Conservation (phyloP, 495 filamentous ascomycete genomes). For the Poronia punctata region DNA sequence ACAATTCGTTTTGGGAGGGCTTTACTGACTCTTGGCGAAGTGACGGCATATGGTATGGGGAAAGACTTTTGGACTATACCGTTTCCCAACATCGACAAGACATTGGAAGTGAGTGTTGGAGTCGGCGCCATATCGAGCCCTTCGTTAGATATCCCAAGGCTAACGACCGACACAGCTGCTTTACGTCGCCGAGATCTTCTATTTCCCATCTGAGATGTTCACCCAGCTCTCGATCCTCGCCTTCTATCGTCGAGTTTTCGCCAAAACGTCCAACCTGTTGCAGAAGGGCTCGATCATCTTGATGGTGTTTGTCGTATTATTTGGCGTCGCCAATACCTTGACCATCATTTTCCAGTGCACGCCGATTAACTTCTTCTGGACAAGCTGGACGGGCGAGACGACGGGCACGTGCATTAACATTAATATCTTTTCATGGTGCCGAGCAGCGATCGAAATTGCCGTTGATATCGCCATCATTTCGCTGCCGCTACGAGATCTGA, state of each 20-base stretch:
- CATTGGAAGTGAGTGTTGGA: slow-evolving; percentile 1
- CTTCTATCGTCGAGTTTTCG: slow-evolving; percentile 32
- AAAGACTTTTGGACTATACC: slow-evolving; percentile 29
- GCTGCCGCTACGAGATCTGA: slow-evolving; percentile 41
- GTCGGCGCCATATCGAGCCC: no score
- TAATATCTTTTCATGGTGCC: slow-evolving; percentile 32
- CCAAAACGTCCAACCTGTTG: slow-evolving; percentile 4
- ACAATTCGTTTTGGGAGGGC: not conserved
- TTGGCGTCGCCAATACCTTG: slow-evolving; percentile 13
- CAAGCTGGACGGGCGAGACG: slow-evolving; percentile 16
- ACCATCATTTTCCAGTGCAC: slow-evolving; percentile 23
- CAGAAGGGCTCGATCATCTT: slow-evolving; percentile 16
- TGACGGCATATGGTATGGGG: slow-evolving; percentile 21
- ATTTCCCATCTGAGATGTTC: slow-evolving; percentile 3
- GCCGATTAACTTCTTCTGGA: slow-evolving; percentile 26
- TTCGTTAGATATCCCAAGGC: no score
- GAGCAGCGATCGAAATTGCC: slow-evolving; percentile 44
- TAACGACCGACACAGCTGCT: slow-evolving; percentile 2
- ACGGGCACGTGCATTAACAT: slow-evolving; percentile 20
- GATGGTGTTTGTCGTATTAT: slow-evolving; percentile 11
- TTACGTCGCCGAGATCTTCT: slow-evolving; percentile 3
- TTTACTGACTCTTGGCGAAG: not conserved
- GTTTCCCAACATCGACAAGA: slow-evolving; percentile 15
- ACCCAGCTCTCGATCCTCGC: slow-evolving; percentile 30
- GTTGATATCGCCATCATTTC: slow-evolving; percentile 46